phyloP scores from a whole-genome alignment of 305 asterid genomes.

The Solanum hybrid region DNA sequence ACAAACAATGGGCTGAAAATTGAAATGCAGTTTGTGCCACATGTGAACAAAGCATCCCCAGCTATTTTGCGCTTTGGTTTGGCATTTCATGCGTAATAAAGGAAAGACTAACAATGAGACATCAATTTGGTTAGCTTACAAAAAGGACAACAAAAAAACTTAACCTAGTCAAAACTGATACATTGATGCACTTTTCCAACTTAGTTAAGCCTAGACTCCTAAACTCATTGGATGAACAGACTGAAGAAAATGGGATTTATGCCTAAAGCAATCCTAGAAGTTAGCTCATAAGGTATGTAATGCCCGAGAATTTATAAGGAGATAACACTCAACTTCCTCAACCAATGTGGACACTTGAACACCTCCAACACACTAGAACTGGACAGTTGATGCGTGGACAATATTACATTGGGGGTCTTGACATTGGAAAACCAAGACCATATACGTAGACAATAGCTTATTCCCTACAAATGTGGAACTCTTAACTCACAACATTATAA shows the following conservation, averaged over 20 bases:
- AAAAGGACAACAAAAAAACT: background rate
- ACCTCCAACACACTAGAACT: background rate
- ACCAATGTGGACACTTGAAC: background rate
- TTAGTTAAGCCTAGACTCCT: background rate
- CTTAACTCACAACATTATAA: background rate
- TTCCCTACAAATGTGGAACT: background rate
- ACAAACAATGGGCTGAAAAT: conserved; percentile 82
- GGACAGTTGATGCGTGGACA: background rate
- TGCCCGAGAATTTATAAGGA: background rate
- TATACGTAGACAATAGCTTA: background rate
- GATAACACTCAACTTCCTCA: background rate
- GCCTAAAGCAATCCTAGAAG: background rate
- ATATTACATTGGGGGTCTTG: background rate
- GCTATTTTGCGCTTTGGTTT: background rate
- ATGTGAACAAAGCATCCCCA: conserved; percentile 9
- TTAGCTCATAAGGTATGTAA: background rate
- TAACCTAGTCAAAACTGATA: background rate
- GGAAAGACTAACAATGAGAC: background rate
- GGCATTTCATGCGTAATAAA: background rate
- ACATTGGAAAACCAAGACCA: background rate
- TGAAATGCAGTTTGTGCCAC: conserved; percentile 4
- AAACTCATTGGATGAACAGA: background rate
- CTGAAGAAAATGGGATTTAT: background rate
- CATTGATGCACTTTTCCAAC: background rate
- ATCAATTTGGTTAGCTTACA: background rate